Percentiles rank a stretch among this genome's conserved stretches.
Evolutionary conservation across 345 rosid species (phyloP).

Genomic region (Stellera chamaejasme): DNA sequence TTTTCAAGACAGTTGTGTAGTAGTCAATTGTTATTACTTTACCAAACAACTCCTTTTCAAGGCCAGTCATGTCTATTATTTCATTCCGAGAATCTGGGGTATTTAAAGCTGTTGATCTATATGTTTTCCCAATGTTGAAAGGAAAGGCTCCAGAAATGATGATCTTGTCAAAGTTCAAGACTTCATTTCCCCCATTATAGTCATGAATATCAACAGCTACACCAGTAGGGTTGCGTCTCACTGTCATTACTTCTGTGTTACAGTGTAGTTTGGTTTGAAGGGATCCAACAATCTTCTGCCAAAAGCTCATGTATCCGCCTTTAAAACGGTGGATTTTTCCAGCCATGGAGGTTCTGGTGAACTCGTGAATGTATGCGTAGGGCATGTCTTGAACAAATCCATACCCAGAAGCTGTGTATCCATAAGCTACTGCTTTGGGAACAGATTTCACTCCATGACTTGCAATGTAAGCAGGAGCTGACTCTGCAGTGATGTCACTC

Average conservation of each 20-base stretch:
- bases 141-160: constrained; percentile 53
- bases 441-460: constrained; percentile 34
- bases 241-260: constrained; percentile 39
- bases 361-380: constrained; percentile 59
- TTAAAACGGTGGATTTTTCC: constrained; percentile 56
- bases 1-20: constrained; percentile 53
- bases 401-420: constrained; percentile 70
- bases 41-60: constrained; percentile 44
- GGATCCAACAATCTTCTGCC: constrained; percentile 39
- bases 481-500: constrained; percentile 51
- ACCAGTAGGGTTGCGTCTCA: constrained; percentile 25
- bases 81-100: constrained; percentile 32
- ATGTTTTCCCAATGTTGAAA: constrained; percentile 34
- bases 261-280: constrained; percentile 37
- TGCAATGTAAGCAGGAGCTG: constrained; percentile 38
- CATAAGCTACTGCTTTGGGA: constrained; percentile 55
- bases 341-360: constrained; percentile 65
- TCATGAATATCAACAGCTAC: constrained; percentile 31
- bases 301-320: constrained; percentile 50
- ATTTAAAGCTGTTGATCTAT: constrained; percentile 32
- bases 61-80: constrained; percentile 38
- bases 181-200: constrained; percentile 24
- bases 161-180: constrained; percentile 47
- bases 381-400: constrained; percentile 69
- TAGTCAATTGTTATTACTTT: constrained; percentile 61